Percentiles rank a stretch among this genome's conserved stretches.
Conservation (phyloP, 2,329 filamentous ascomycete genomes). For the Phialocephala sp. region DNA sequence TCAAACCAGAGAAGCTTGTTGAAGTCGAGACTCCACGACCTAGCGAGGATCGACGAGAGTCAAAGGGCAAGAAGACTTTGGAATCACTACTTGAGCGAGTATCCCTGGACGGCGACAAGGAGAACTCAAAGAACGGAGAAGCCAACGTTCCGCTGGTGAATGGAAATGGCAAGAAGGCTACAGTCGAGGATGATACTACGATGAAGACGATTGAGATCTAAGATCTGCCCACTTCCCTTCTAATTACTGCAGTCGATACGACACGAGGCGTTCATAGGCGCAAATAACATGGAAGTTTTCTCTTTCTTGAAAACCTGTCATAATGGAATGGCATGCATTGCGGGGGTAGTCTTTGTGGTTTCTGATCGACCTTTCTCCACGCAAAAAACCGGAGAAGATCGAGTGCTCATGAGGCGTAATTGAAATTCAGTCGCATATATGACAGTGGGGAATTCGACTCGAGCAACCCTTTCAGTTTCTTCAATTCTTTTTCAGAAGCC, state of each 20-base stretch:
- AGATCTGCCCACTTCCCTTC: constrained; percentile 24
- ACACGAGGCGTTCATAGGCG: constrained; percentile 38
- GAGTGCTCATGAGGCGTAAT: constrained; percentile 19
- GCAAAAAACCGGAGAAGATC: neutral
- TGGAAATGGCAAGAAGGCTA: constrained; percentile 38
- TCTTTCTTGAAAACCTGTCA: constrained; percentile 26
- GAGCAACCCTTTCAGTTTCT: neutral
- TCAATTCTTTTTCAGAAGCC: constrained; percentile 4
- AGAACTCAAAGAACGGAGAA: constrained; percentile 36
- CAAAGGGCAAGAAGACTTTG: constrained; percentile 36
- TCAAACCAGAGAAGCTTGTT: constrained; percentile 41
- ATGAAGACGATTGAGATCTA: constrained; percentile 47
- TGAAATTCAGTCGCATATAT: constrained; percentile 13
- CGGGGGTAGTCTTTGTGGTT: constrained; percentile 18
- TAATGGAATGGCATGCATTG: constrained; percentile 37
- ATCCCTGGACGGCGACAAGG: constrained; percentile 39
- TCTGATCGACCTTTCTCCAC: neutral
- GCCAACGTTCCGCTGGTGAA: constrained; percentile 31
- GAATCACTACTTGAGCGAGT: constrained; percentile 38
- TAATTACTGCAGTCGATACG: constrained; percentile 28
- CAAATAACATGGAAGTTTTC: constrained; percentile 26
- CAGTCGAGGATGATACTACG: constrained; percentile 42
- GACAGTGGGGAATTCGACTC: constrained; percentile 7
- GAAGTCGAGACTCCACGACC: constrained; percentile 44
- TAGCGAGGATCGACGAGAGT: constrained; percentile 38